phyloP scores from a whole-genome alignment of 2,329 filamentous ascomycete species.

The Pestalotiopsis fici region DNA sequence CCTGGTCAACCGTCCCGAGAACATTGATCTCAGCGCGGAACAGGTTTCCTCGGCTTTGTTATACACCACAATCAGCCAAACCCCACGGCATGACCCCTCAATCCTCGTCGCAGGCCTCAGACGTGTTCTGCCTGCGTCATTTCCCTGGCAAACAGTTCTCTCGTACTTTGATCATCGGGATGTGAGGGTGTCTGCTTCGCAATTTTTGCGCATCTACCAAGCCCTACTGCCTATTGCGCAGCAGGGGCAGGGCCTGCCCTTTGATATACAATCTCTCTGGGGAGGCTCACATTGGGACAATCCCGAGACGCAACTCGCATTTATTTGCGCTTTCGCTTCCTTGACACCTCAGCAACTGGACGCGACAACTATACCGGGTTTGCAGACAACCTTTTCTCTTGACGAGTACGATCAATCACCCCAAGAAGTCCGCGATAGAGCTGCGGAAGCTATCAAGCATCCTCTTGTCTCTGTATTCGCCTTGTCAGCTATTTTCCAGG shows the following conservation, averaged over 20 bases:
- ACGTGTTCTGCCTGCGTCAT: constrained; percentile 61
- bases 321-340: constrained; percentile 83
- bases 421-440: constrained; percentile 51
- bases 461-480: constrained; percentile 88
- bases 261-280: constrained; percentile 90
- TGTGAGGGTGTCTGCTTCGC: constrained; percentile 72
- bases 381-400: constrained; percentile 75
- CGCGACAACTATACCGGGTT: constrained; percentile 78
- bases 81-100: constrained; percentile 51
- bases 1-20: constrained; percentile 53
- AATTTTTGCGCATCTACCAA: constrained; percentile 81
- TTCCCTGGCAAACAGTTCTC: constrained; percentile 73
- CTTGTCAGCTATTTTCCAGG: constrained; percentile 68
- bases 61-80: constrained; percentile 61
- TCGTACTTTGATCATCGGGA: constrained; percentile 78
- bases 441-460: constrained; percentile 70
- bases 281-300: constrained; percentile 81
- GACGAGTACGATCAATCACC: constrained; percentile 55
- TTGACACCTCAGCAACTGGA: constrained; percentile 77
- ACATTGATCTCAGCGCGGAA: constrained; percentile 71
- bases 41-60: constrained; percentile 82
- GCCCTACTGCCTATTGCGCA: constrained; percentile 72
- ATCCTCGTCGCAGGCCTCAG: constrained; percentile 64
- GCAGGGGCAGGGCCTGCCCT: constrained; percentile 45
- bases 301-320: constrained; percentile 87